These are phyloP conservation scores for Plasmodium ovale DNA, from an alignment of 169 alveolate genomes.

Conservation along the genomic window DNA sequence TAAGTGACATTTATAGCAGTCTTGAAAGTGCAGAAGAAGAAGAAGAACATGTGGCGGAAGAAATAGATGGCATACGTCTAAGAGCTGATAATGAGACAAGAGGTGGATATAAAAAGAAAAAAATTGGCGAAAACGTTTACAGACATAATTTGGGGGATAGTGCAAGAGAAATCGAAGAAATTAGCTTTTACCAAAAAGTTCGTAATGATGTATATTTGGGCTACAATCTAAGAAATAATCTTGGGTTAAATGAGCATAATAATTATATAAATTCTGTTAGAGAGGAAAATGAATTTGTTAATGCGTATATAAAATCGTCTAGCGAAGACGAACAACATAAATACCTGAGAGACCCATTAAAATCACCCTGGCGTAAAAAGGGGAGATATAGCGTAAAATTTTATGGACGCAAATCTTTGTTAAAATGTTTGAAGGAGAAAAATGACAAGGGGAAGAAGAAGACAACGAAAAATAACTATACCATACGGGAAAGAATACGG, in stretches of 20 bases:
- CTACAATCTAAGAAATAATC: constrained; percentile 51
- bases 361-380: neutral
- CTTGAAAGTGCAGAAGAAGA: constrained; percentile 74
- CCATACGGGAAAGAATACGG: neutral
- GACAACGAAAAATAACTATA: neutral
- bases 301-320: constrained; percentile 55
- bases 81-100: neutral
- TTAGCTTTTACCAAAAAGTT: constrained; percentile 23
- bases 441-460: no score
- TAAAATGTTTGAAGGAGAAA: no score
- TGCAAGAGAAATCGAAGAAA: constrained; percentile 52
- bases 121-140: neutral
- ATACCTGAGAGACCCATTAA: neutral
- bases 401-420: no score
- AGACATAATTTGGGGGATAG: constrained; percentile 12
- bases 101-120: neutral
- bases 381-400: no score
- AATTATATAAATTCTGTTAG: constrained; percentile 45
- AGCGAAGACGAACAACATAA: constrained; percentile 31
- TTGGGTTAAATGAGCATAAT: constrained; percentile 39
- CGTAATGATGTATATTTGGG: constrained; percentile 38
- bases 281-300: constrained; percentile 26
- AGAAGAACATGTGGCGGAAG: constrained; percentile 8
- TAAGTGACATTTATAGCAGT: constrained; percentile 63
- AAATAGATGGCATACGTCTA: neutral